A percentile compares a stretch with the other conserved stretches of the same genome.
phyloP scores from a whole-genome alignment of 208 protist genomes.

The Phytomonas sp. region DNA sequence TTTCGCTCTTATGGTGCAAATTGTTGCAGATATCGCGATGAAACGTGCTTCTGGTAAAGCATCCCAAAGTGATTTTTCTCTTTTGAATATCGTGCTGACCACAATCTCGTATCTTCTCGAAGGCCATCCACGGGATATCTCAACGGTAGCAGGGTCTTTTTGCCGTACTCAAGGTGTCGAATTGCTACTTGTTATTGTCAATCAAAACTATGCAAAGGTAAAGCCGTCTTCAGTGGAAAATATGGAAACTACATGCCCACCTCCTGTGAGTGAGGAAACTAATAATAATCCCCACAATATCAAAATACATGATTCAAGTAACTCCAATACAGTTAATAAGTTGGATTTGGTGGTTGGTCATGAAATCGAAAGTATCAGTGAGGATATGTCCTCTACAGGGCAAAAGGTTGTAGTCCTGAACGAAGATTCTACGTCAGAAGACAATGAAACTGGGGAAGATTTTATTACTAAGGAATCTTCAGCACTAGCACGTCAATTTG shows the following conservation, averaged over 20 bases:
- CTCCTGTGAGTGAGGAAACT: neutral
- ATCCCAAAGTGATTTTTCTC: slow-evolving; percentile 47
- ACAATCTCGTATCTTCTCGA: slow-evolving; percentile 51
- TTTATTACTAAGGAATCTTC: neutral
- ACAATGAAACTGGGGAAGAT: slow-evolving; percentile 17
- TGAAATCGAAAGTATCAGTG: neutral
- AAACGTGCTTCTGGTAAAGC: slow-evolving; percentile 40
- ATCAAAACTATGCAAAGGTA: slow-evolving; percentile 65
- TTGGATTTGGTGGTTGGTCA: neutral
- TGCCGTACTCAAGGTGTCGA: slow-evolving; percentile 78
- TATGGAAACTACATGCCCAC: neutral
- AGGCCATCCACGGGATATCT: slow-evolving; percentile 25
- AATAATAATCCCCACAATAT: neutral
- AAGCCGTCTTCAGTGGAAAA: neutral
- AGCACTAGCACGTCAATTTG: slow-evolving; percentile 32
- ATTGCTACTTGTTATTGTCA: slow-evolving; percentile 74
- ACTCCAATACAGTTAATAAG: neutral
- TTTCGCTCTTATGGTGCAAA: slow-evolving; percentile 72
- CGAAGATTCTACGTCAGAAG: slow-evolving; percentile 6
- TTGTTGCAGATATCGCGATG: slow-evolving; percentile 64
- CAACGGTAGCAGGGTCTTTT: slow-evolving; percentile 60
- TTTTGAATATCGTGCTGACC: slow-evolving; percentile 76
- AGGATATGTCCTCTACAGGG: neutral
- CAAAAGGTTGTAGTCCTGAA: neutral
- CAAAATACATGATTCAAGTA: neutral